Base-by-base conservation (phyloP, 805 yeast genomes). In the Metschnikowia similis region DNA sequence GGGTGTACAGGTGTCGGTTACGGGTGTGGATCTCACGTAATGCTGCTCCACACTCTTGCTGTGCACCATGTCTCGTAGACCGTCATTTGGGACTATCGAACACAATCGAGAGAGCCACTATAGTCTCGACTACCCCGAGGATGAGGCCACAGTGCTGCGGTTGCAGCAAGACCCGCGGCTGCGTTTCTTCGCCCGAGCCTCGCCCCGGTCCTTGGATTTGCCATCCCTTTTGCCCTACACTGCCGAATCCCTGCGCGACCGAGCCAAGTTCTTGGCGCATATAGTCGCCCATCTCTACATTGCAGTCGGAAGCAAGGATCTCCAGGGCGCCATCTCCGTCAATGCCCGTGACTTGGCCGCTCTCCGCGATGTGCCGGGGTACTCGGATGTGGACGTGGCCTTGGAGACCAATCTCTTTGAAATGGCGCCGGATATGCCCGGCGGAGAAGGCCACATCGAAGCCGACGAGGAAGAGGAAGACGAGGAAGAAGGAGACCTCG, bases 231-330 rank as follows among this genome's bases (percentile, higher is more conserved):
- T 92, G 28, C 98, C 98, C 0, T 94, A 91, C 65, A 69, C 74
- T 39, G 79, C 85, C 0, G 97, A 89, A 64, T 58, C 81, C 1
- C 82, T 82, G 13, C 69, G 69, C 32, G 95, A 87, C 50, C 86
- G 83, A 50, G 85, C 88, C 14, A 77, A 75, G 48, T 90, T 89
- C 58, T 70, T 92, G 36, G 77, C 87, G 40, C 94, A 86, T 60
- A 86, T 92, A n/a, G 76, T 91, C 31, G 78, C 85, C 2, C 89
- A 88, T 65, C 66, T 94, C 16, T 87, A 87, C 64, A 81, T 88
- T 49, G 89, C 97, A 8, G 77, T 88, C 42, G 76, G 80, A 50
- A 80, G 94, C 3, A 70, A 85, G 53, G 96, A 89, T 63, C 71
- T 89, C 13, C 85, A 82, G 59, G 92, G 96, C 2, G 71, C 79